phyloP scores from a whole-genome alignment of 1,139 yeast species.

The Debaryomycetaceae sp. region DNA sequence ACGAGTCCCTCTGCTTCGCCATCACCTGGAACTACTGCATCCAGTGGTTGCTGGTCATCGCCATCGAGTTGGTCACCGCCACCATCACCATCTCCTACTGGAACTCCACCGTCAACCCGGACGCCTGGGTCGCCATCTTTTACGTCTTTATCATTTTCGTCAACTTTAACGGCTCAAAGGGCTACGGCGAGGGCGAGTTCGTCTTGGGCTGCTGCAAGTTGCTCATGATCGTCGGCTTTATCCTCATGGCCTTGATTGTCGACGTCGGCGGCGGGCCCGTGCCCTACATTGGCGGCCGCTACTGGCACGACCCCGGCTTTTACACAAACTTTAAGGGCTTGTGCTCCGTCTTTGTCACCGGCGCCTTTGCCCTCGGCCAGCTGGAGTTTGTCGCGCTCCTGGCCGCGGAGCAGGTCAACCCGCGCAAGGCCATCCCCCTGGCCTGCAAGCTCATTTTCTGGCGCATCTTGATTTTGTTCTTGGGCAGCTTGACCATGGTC shows the following conservation, averaged over 20 bases:
- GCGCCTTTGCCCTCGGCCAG: conserved; percentile 34
- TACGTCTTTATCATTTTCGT: conserved; percentile 13
- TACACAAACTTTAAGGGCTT: conserved; percentile 26
- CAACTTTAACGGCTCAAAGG: conserved; percentile 19
- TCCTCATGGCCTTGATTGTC: conserved; percentile 20
- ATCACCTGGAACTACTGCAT: conserved; percentile 34
- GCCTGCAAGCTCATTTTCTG: conserved; percentile 33
- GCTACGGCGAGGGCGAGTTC: conserved; percentile 26
- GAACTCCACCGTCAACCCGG: conserved; percentile 16
- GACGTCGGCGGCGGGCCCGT: conserved; percentile 17
- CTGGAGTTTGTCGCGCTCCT: conserved; percentile 32
- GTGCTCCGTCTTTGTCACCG: conserved; percentile 29
- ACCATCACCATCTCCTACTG: conserved; percentile 26
- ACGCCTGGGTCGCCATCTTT: conserved; percentile 20
- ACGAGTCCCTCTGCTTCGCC: conserved; percentile 28
- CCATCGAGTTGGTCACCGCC: conserved; percentile 31
- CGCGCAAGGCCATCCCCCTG: conserved; percentile 28
- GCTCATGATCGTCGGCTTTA: conserved; percentile 14
- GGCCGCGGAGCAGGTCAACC: conserved; percentile 32
- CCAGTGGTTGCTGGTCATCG: conserved; percentile 31
- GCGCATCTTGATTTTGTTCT: conserved; percentile 27
- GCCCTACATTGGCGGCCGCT: conserved; percentile 19
- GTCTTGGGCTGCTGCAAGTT: conserved; percentile 15
- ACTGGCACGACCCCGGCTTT: conserved; percentile 20
- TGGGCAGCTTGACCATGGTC: conserved; percentile 30